Conservation (phyloP, 306 rosid genomes). For the Potentilla sterilis region DNA sequence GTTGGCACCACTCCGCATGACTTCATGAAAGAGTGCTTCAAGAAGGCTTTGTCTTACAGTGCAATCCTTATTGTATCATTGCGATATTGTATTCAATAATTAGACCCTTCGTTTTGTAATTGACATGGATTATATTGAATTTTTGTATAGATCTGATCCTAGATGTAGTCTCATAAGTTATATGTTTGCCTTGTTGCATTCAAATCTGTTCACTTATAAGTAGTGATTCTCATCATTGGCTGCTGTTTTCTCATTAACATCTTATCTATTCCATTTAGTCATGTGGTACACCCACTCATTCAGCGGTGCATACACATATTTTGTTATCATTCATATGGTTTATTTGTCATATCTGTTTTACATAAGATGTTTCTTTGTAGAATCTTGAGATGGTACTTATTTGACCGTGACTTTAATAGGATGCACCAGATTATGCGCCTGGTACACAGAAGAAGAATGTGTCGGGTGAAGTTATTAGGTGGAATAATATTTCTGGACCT, state of each 20-base stretch:
- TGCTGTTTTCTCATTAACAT: not conserved
- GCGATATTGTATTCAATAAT: not conserved
- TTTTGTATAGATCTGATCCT: not conserved
- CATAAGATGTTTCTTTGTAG: not conserved
- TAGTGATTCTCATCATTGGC: not conserved
- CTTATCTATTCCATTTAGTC: not conserved
- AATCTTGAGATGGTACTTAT: slow-evolving; percentile 25
- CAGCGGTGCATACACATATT: not conserved
- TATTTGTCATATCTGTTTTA: not conserved
- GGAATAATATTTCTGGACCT: slow-evolving; percentile 84
- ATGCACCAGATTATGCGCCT: slow-evolving; percentile 76
- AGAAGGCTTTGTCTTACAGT: not conserved
- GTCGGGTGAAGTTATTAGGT: slow-evolving; percentile 90
- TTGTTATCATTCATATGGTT: not conserved
- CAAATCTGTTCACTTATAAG: not conserved
- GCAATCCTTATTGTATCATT: not conserved
- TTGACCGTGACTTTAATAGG: slow-evolving; percentile 50
- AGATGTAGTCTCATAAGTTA: not conserved
- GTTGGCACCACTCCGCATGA: not conserved
- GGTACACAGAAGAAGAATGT: slow-evolving; percentile 96
- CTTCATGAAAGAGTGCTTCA: not conserved
- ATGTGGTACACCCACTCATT: not conserved
- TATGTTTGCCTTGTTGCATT: not conserved
- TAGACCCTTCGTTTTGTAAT: not conserved
- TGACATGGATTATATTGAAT: not conserved